Evolutionary conservation across 208 protist genomes (phyloP).

Genomic region (Acanthamoeba healyi): DNA sequence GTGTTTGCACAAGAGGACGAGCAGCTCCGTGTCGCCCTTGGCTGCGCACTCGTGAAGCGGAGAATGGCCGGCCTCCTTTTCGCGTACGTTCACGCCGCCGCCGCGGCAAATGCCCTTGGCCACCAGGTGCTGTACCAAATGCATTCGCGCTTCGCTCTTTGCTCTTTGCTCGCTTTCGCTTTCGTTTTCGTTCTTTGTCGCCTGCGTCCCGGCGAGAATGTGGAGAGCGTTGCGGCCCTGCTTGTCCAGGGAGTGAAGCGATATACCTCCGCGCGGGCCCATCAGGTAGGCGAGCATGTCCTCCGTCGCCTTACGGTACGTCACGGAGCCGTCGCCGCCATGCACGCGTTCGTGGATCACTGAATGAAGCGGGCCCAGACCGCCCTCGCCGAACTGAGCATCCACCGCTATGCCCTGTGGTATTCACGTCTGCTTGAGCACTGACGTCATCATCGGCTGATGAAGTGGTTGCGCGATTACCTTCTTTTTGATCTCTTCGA

Average conservation of each 20-base stretch:
- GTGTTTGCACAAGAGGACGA: constrained; percentile 40
- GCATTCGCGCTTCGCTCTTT: not conserved
- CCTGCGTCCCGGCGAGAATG: constrained; percentile 16
- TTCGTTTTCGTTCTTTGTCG: not conserved
- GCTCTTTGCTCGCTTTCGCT: not conserved
- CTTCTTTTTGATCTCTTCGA: constrained; percentile 42
- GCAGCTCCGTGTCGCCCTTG: constrained; percentile 7
- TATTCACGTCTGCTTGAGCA: too few species aligned
- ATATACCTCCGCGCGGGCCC: not conserved
- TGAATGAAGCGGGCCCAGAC: not conserved
- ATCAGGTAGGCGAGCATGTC: not conserved
- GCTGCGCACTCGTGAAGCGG: not conserved
- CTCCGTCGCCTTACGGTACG: not conserved
- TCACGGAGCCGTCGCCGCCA: not conserved
- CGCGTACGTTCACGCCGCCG: constrained; percentile 27
- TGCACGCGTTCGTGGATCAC: not conserved
- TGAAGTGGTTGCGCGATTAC: too few species aligned
- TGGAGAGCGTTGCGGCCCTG: constrained; percentile 12
- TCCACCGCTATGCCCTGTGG: not conserved
- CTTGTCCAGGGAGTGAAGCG: constrained; percentile 37
- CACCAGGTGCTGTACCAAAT: not conserved
- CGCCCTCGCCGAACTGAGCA: not conserved
- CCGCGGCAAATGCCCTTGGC: not conserved
- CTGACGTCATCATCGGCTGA: too few species aligned
- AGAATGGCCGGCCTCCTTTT: constrained; percentile 2